Evolutionary conservation across 495 filamentous ascomycete genomes (phyloP).

Genomic region (Penicillium daleae): DNA sequence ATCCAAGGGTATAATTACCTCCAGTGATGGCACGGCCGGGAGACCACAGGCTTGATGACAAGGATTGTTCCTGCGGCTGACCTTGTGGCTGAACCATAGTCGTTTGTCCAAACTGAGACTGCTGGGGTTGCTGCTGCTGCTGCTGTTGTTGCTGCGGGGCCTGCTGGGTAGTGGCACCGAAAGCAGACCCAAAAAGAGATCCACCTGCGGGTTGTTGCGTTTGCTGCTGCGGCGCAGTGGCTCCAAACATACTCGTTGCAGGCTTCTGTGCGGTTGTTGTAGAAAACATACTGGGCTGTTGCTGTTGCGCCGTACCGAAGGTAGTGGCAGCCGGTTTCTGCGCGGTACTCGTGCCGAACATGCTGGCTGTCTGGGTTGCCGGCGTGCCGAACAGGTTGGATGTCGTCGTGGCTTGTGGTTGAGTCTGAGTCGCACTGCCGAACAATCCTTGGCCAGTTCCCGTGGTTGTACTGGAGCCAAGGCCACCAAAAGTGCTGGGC

Average conservation of each 20-base stretch:
- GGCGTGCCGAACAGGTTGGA: conserved; percentile 29
- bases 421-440: conserved; percentile 30
- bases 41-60: conserved; percentile 52
- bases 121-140: conserved; percentile 37
- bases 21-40: conserved; percentile 52
- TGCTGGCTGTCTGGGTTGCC: conserved; percentile 24
- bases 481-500: conserved; percentile 41
- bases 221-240: conserved; percentile 36
- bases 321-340: conserved; percentile 38
- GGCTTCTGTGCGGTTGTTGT: conserved; percentile 44
- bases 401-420: conserved; percentile 24
- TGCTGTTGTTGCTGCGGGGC: conserved; percentile 25
- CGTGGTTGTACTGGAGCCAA: conserved; percentile 26
- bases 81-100: conserved; percentile 35
- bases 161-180: conserved; percentile 30
- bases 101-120: conserved; percentile 37
- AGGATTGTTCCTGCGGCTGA: conserved; percentile 46
- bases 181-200: conserved; percentile 29
- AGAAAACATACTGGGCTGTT: conserved; percentile 40
- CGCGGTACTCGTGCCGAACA: conserved; percentile 41
- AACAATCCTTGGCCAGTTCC: conserved; percentile 33
- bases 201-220: conserved; percentile 42
- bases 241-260: conserved; percentile 37
- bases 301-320: conserved; percentile 27
- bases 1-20: conserved; percentile 27